phyloP scores from a whole-genome alignment of 2,329 filamentous ascomycete genomes.

The Eutypella sp. region DNA sequence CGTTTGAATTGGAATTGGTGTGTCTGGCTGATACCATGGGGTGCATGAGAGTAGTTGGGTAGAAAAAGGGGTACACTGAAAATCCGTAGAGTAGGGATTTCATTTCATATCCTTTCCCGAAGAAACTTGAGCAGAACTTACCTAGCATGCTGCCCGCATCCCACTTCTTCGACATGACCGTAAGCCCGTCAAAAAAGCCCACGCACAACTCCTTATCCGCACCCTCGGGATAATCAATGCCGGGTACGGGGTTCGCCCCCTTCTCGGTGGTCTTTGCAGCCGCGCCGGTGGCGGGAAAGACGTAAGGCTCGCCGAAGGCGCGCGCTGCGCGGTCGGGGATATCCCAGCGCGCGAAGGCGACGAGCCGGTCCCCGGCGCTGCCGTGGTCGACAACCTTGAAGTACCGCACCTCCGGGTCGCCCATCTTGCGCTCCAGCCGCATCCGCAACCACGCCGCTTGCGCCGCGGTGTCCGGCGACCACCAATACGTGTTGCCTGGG shows the following conservation, averaged over 20 bases:
- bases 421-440: conserved; percentile 23
- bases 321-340: conserved; percentile 24
- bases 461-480: conserved; percentile 17
- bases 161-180: conserved; percentile 22
- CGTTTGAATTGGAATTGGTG: too few species aligned
- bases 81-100: too few species aligned
- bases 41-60: too few species aligned
- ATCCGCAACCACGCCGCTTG: conserved; percentile 25
- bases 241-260: conserved; percentile 3
- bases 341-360: conserved; percentile 30
- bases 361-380: conserved; percentile 18
- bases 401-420: conserved; percentile 21
- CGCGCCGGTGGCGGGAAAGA: neutral
- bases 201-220: conserved; percentile 22
- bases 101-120: too few species aligned
- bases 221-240: conserved; percentile 23
- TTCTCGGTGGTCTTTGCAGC: conserved; percentile 7
- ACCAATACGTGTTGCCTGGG: conserved; percentile 24
- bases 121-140: conserved; percentile 18
- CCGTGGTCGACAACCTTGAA: conserved; percentile 30
- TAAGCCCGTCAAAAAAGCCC: conserved; percentile 26
- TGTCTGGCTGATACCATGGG: too few species aligned
- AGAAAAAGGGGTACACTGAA: too few species aligned
- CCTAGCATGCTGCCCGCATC: conserved; percentile 28
- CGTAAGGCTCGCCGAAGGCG: conserved; percentile 17